Conservation (phyloP, 805 yeast species). For the Starmerella potacharoeniae region DNA sequence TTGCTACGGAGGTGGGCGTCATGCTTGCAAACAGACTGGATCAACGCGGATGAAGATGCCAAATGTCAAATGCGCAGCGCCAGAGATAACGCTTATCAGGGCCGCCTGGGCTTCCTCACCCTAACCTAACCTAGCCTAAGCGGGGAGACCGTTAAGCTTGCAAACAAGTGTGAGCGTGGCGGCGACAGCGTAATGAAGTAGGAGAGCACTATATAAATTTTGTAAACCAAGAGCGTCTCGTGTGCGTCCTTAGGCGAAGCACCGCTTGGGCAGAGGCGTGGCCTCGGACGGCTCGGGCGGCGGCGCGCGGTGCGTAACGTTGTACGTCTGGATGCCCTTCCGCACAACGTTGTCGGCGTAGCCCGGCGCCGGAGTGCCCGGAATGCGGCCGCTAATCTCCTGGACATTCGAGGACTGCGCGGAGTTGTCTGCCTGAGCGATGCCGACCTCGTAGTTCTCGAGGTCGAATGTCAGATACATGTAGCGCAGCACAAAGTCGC, state of each 20-base stretch:
- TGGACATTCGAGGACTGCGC: constrained; percentile 15
- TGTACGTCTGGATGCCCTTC: neutral
- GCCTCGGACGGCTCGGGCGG: too few relatives aligned
- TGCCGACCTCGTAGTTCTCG: constrained; percentile 42
- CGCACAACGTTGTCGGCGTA: neutral
- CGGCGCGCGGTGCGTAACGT: neutral
- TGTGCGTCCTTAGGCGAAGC: neutral
- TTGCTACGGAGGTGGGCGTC: neutral
- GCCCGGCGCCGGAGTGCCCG: constrained; percentile 20
- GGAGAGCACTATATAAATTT: too few relatives aligned
- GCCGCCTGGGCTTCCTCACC: neutral
- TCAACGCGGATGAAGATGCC: too few relatives aligned
- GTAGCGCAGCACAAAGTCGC: constrained; percentile 51
- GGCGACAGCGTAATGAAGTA: too few relatives aligned
- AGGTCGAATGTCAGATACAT: constrained; percentile 58
- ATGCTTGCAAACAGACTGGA: neutral
- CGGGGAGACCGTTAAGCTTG: neutral
- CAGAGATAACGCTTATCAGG: neutral
- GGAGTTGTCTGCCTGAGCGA: constrained; percentile 38
- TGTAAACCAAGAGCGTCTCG: neutral
- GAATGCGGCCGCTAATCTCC: constrained; percentile 21
- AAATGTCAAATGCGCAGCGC: too few relatives aligned
- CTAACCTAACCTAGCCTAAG: neutral
- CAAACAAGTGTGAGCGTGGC: too few relatives aligned
- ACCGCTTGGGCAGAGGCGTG: neutral